Evolutionary conservation across 352 stramenopile species (phyloP), one percentile per base, ranked within the genome.

Genomic region (Globisporangium alternatum): DNA sequence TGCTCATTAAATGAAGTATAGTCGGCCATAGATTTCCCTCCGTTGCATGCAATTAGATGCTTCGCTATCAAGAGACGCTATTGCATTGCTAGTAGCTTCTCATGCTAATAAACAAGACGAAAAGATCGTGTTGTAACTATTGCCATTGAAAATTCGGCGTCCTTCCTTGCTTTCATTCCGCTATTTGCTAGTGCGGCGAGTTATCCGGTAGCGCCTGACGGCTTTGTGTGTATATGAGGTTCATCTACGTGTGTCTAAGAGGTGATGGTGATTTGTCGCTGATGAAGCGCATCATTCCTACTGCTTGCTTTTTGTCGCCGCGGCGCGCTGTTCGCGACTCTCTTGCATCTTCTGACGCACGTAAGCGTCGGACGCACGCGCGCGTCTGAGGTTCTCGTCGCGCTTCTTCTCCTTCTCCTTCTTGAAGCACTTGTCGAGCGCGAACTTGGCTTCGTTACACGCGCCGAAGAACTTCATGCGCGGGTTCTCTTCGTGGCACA

Each of bases 291-390:
- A 12, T 25, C 43, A 10, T 8, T 31, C 48, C 41, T 57, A 53
- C 60, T 65, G 37, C 10, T 35, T 41, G 28, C 17, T 28, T 33
- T 37, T 37, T 43, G 52, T 55, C 19, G 64, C 62, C 2, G 75
- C 72, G 19, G 68, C 68, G 19, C 77, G 78, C 22, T 90, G 78
- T n/a, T 90, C 80, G 51, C 75, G 78, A 53, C 71, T 75, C 54
- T 93, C 83, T 51, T 86, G 66, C 74, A 93, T 89, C 71, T 93
- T 93, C 69, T 91, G 78, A 28, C 72, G 86, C 56, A 91, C 80
- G 64, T 76, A 91, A 33, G 77, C 77, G 57, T 91, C 76, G 31
- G 84, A 94, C 0, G 76, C 80, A 33, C 82, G 82, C 47, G 86
- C 83, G 28, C 70, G 83, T 35, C 76, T 66, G 51, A 95, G 72